These are phyloP conservation scores for Hsuehochloa calcarea DNA, from an alignment of 176 grass and related monocot species.

Conservation along the genomic window DNA sequence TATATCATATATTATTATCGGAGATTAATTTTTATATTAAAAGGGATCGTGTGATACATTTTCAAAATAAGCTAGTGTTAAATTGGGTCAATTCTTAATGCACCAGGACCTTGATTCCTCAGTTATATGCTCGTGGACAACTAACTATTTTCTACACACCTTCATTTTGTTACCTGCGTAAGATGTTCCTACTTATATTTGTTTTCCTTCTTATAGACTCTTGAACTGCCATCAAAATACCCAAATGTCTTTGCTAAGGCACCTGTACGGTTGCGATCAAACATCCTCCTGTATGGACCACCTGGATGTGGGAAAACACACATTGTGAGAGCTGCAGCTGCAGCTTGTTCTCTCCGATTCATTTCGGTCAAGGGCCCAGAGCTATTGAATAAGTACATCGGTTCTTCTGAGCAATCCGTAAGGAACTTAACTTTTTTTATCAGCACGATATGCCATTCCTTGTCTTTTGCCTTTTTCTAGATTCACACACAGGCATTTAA, in stretches of 20 bases:
- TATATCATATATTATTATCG: neutral
- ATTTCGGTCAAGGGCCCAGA: constrained; percentile 95
- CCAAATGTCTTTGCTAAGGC: constrained; percentile 80
- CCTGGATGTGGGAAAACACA: constrained; percentile 96
- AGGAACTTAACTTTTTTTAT: constrained; percentile 34
- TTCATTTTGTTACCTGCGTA: constrained; percentile 15
- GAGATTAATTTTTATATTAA: neutral
- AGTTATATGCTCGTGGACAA: constrained; percentile 18
- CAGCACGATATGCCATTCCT: neutral
- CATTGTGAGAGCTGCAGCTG: constrained; percentile 85
- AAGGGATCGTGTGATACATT: neutral
- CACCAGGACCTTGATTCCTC: constrained; percentile 3
- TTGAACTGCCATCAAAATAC: constrained; percentile 92
- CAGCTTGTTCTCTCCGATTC: constrained; percentile 89
- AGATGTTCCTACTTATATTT: constrained; percentile 30
- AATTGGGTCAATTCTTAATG: neutral
- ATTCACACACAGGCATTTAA: too few species aligned
- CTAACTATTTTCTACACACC: constrained; percentile 16
- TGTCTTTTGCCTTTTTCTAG: neutral
- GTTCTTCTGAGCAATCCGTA: constrained; percentile 96
- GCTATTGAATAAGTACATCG: constrained; percentile 94
- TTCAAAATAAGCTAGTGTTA: neutral
- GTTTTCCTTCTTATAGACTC: constrained; percentile 53
- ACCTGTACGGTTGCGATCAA: constrained; percentile 83
- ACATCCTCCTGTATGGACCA: constrained; percentile 90